phyloP scores from a whole-genome alignment of 2,329 filamentous ascomycete genomes.

The Dactylellina cionopaga region DNA sequence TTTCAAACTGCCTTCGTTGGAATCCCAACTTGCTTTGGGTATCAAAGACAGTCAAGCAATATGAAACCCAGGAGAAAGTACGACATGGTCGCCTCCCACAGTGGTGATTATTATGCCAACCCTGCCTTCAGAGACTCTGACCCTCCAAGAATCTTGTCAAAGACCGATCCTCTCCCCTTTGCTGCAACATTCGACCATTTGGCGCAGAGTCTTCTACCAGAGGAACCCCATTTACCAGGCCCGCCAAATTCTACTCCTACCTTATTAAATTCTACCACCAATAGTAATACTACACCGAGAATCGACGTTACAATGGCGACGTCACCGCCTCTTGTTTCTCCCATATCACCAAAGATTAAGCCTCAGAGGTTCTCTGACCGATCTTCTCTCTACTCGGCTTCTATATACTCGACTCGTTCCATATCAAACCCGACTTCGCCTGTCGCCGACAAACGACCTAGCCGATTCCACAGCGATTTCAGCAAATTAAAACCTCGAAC shows the following conservation, averaged over 20 bases:
- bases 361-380: background rate
- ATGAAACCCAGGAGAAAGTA: constrained; percentile 31
- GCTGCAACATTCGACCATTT: constrained; percentile 41
- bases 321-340: constrained; percentile 21
- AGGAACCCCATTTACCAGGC: constrained; percentile 31
- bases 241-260: constrained; percentile 9
- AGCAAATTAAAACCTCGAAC: background rate
- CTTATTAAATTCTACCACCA: background rate
- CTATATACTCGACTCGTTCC: constrained; percentile 14
- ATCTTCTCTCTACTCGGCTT: too few species aligned
- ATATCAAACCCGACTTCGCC: constrained; percentile 12
- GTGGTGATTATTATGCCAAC: constrained; percentile 16
- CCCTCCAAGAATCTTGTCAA: background rate
- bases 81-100: constrained; percentile 28
- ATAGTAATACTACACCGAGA: background rate
- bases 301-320: constrained; percentile 23
- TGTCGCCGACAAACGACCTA: constrained; percentile 21
- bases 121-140: constrained; percentile 23
- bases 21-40: constrained; percentile 5
- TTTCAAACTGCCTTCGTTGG: constrained; percentile 26
- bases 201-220: constrained; percentile 19
- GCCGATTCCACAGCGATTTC: constrained; percentile 42
- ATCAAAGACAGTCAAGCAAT: background rate
- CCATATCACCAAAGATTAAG: constrained; percentile 5
- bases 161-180: constrained; percentile 44